Evolutionary conservation across 768 basidiomycete species (phyloP), one percentile per base, ranked within the genome.

Genomic region (Podaxis sp.): DNA sequence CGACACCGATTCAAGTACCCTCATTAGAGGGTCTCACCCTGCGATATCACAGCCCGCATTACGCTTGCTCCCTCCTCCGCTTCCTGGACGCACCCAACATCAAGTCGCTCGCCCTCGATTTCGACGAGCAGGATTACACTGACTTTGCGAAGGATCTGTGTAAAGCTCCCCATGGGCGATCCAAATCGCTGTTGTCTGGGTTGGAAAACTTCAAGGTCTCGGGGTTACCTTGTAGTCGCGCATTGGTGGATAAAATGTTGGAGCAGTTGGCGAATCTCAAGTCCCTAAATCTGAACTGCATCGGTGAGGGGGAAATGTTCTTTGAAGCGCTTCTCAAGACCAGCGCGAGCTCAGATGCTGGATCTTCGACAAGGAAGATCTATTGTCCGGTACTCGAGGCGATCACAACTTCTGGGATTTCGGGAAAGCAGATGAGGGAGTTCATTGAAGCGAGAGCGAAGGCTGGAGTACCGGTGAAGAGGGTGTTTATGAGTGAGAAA

Each of bases 121-220:
- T 86, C 60, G 82, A 85, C 53, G 70, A 75, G 1, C 79, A 76
- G 17, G 88, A 91, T 65, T 88, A 79, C 67, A 77, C 77, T 5
- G 74, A 78, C 0, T 75, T 90, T 58, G 76, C 82, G 30, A 63
- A 69, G 37, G 76, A 78, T 55, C 77, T 90, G 24, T 71, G 78
- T 17, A 67, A 61, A 4, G 78, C 81, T 0, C 71, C 75, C 41
- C 74, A 75, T 3, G 74, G 76, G 10, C 75, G 76, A 51, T 71
- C 71, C 15, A 77, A 79, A 60, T 80, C 82, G 13, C 57, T 87
- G 10, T 77, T 90, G 46, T 73, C 72, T 15, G 76, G 77, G 15
- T 70, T 91, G 52, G 76, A 83, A 57, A 72, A 76, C 60, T 75
- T 90, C 56, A 85, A 85, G 69, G 71, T 91, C 46, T 69, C 76